Base-by-base conservation (phyloP, 371 early-diverging fungal genomes). In the Mucor saturninus region DNA sequence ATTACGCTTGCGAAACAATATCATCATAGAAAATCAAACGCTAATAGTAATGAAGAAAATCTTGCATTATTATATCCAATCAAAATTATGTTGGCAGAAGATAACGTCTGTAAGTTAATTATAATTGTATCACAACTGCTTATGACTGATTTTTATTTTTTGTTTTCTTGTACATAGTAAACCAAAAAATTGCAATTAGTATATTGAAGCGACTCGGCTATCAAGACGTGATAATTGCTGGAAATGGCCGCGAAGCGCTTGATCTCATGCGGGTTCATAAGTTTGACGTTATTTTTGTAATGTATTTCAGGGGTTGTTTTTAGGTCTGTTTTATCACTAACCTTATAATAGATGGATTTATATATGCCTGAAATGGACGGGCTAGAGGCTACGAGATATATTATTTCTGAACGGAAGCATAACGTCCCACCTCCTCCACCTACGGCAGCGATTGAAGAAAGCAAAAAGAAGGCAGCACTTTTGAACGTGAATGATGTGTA, bases 151-250 rank as follows among this genome's bases (percentile, higher is more conserved):
- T 59, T 37, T 61, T 31, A 21, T 8, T 32, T n/a, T 43, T 43
- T 37, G 11, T 52, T 38, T n/a, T 38, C 21, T 51, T 58, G 35
- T 60, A 0, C 30, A 35, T 65, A 79, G 84, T 86, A 46, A 86
- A 86, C 49, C 86, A 86, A 65, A 84, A 80, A 49, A 81, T 86
- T 37, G 84, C 84, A 3, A 71, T 82, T 3, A 82, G 84, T 38
- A 83, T 84, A 26, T 70, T 86, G 37, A 83, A 80, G 51, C 64
- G 84, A 42, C 67, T 86, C 9, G 86, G 86, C 0, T 86, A 84
- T 56, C 71, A 72, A 26, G 74, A 78, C 54, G 84, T 83, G 7
- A 72, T 76, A 2, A 70, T 84, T 26, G 84, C 83, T 7, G 75
- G 78, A 60, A 86, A 86, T 58, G 86, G 86, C 8, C 71, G 75